phyloP scores from a whole-genome alignment of 495 filamentous ascomycete species.

The Penicillium bialowiezense region DNA sequence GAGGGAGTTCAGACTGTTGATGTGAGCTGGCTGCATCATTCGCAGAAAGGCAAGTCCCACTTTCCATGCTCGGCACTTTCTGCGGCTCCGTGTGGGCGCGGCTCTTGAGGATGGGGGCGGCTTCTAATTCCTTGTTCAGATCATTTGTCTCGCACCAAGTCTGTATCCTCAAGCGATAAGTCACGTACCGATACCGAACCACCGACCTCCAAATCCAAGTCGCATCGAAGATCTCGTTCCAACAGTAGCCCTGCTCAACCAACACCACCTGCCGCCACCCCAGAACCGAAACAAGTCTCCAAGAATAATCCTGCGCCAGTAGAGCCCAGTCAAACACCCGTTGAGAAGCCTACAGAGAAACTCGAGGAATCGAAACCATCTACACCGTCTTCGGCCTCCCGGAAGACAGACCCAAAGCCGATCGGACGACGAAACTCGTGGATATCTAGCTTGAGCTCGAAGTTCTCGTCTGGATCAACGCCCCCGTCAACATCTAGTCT shows the following conservation, averaged over 20 bases:
- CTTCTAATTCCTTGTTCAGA: constrained; percentile 20
- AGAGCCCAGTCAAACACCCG: constrained; percentile 19
- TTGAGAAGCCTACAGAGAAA: constrained; percentile 21
- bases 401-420: constrained; percentile 39
- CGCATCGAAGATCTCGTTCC: constrained; percentile 23
- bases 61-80: not conserved
- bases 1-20: constrained; percentile 65
- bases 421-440: constrained; percentile 70
- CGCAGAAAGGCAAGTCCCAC: constrained; percentile 54
- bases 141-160: constrained; percentile 40
- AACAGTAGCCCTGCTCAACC: constrained; percentile 22
- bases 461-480: constrained; percentile 73
- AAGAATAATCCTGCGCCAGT: constrained; percentile 14
- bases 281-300: constrained; percentile 13
- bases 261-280: constrained; percentile 11
- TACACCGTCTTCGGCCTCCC: constrained; percentile 19
- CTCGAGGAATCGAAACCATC: constrained; percentile 21
- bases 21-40: constrained; percentile 68
- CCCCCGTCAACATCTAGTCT: constrained; percentile 44
- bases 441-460: constrained; percentile 89
- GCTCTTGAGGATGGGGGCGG: constrained; percentile 2
- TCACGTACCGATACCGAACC: constrained; percentile 20
- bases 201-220: constrained; percentile 14
- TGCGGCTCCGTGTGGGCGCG: not conserved
- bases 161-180: constrained; percentile 35